Conservation (phyloP, 2,329 filamentous ascomycete genomes). For the Balansia obtecta region DNA sequence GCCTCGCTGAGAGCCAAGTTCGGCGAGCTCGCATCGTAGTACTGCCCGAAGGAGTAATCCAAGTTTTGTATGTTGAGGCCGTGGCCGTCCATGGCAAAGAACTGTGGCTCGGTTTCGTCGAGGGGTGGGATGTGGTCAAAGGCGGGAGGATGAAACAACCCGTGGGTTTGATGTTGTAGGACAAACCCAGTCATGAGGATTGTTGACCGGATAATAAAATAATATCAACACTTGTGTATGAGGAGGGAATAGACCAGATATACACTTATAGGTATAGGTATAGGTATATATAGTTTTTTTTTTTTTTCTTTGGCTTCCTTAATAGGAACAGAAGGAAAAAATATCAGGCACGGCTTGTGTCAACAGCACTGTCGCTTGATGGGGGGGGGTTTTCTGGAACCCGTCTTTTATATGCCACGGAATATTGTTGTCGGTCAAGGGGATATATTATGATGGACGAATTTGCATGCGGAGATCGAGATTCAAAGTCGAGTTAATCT, state of each 20-base stretch:
- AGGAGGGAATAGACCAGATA: not conserved
- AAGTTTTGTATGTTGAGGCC: not conserved
- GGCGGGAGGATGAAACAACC: not conserved
- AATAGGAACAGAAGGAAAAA: too few relatives aligned
- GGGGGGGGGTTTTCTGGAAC: not conserved
- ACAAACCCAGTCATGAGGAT: not conserved
- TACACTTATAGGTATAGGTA: not conserved
- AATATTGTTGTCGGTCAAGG: not conserved
- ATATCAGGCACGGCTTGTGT: not conserved
- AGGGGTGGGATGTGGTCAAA: not conserved
- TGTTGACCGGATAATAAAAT: not conserved
- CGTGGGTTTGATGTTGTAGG: not conserved
- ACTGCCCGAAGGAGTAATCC: not conserved
- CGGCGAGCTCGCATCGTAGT: constrained; percentile 1
- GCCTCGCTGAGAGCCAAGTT: constrained; percentile 1
- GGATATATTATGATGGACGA: not conserved
- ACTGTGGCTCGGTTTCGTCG: not conserved
- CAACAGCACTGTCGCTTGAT: not conserved
- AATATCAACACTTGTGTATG: not conserved
- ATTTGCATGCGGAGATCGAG: not conserved
- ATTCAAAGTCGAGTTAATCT: not conserved
- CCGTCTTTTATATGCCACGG: not conserved
- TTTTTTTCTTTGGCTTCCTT: too few relatives aligned
- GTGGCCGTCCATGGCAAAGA: not conserved
- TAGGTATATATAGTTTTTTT: too few relatives aligned